These are phyloP conservation scores for Cucumis melo DNA, from an alignment of 306 rosid genomes.

Conservation along the genomic window DNA sequence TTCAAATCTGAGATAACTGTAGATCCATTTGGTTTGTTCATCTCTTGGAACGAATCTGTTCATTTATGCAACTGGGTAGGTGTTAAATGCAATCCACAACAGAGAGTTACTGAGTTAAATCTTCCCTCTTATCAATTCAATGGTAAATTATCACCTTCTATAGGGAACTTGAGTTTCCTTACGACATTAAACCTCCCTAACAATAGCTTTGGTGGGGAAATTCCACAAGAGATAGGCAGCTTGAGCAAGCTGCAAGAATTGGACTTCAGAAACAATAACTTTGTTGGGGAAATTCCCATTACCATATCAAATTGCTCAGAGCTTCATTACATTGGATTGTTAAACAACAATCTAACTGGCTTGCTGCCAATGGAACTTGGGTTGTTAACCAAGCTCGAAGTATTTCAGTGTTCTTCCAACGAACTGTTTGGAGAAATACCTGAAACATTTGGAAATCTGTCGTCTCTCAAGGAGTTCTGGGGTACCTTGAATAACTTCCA, in stretches of 20 bases:
- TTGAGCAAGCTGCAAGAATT: neutral
- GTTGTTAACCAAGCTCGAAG: neutral
- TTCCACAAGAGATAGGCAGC: constrained; percentile 14
- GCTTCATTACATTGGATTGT: neutral
- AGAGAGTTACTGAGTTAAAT: constrained; percentile 4
- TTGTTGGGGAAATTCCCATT: constrained; percentile 9
- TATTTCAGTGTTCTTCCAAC: neutral
- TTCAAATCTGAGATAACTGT: constrained; percentile 7
- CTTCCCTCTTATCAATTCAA: neutral
- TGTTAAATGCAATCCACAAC: constrained; percentile 6
- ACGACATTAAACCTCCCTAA: neutral
- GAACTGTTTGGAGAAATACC: constrained; percentile 11
- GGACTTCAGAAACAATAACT: neutral
- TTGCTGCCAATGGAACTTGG: neutral
- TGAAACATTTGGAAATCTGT: constrained; percentile 12
- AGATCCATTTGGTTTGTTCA: constrained; percentile 3
- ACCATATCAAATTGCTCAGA: constrained; percentile 8
- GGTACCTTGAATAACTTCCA: neutral
- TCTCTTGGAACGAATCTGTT: constrained; percentile 14
- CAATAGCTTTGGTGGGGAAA: constrained; percentile 1
- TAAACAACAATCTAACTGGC: neutral
- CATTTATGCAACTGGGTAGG: constrained; percentile 19
- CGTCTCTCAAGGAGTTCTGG: neutral
- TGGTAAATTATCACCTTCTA: constrained; percentile 10
- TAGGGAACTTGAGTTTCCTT: constrained; percentile 18